These are phyloP conservation scores for Hyaloscypha variabilis DNA, from an alignment of 495 filamentous ascomycete genomes.

Conservation along the genomic window DNA sequence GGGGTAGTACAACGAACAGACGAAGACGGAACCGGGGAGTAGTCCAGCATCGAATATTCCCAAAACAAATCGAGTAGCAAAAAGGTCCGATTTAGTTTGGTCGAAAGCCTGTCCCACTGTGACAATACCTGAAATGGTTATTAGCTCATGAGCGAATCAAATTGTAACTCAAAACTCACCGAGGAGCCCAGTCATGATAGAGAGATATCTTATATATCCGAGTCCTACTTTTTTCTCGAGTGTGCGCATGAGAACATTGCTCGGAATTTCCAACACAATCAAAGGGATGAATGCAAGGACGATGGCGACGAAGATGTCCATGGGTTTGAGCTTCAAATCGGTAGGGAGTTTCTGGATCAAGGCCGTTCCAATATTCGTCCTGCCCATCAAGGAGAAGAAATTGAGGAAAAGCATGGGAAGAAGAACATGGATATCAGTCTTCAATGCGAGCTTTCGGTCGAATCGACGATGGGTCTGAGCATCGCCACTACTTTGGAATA, in stretches of 20 bases:
- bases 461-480: no score
- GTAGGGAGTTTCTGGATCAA: conserved; percentile 53
- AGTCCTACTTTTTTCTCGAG: conserved; percentile 16
- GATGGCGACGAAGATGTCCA: conserved; percentile 45
- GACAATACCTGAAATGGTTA: conserved; percentile 64
- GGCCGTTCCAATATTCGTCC: conserved; percentile 60
- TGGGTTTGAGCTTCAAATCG: conserved; percentile 52
- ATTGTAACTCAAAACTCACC: conserved; percentile 47
- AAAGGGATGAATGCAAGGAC: conserved; percentile 64
- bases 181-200: conserved; percentile 60
- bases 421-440: conserved; percentile 29
- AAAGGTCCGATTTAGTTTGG: conserved; percentile 59
- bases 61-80: conserved; percentile 69
- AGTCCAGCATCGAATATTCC: conserved; percentile 58
- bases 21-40: conserved; percentile 42
- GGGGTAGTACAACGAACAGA: conserved; percentile 58
- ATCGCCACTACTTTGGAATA: no score
- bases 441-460: conserved; percentile 28
- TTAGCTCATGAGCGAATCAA: background rate
- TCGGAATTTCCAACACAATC: conserved; percentile 61
- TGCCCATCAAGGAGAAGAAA: conserved; percentile 31
- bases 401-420: conserved; percentile 26
- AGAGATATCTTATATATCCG: conserved; percentile 37
- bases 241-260: conserved; percentile 20
- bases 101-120: conserved; percentile 62